A percentile compares a stretch with the other conserved stretches of the same genome.
Evolutionary conservation across 306 rosid genomes (phyloP).

Genomic region (Carpinus viminea): DNA sequence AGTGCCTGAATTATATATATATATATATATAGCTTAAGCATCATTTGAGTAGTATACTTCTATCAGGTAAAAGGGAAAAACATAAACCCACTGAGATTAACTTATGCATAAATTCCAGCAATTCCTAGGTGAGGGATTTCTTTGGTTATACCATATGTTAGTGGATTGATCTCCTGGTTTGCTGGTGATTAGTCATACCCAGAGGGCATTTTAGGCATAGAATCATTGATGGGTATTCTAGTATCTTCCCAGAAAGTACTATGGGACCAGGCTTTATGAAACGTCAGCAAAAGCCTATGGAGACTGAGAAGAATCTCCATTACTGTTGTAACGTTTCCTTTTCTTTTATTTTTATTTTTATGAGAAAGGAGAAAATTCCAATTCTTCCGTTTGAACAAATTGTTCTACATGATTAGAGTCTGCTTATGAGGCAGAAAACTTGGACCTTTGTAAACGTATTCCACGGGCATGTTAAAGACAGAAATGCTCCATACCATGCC

Average conservation of each 20-base stretch:
- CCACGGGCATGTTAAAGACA: conserved; percentile 43
- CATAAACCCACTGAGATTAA: background rate
- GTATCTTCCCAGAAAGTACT: conserved; percentile 42
- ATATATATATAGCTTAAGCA: no score
- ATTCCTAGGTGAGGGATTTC: background rate
- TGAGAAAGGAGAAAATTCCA: conserved; percentile 42
- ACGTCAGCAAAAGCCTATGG: conserved; percentile 47
- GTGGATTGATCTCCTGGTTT: background rate
- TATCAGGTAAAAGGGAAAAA: background rate
- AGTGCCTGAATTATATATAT: no score
- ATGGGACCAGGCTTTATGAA: conserved; percentile 61
- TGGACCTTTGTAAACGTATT: conserved; percentile 49
- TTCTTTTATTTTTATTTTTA: conserved; percentile 26
- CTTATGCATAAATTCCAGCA: background rate
- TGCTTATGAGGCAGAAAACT: conserved; percentile 53
- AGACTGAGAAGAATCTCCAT: conserved; percentile 62
- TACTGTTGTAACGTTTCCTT: conserved; percentile 43
- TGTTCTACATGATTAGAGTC: conserved; percentile 49
- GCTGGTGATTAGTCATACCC: conserved; percentile 20
- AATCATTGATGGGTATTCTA: conserved; percentile 43
- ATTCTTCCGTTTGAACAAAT: conserved; percentile 58
- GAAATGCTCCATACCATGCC: conserved; percentile 58
- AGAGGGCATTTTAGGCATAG: conserved; percentile 35
- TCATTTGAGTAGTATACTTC: background rate
- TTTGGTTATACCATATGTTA: background rate